Conservation (phyloP, 2,329 filamentous ascomycete species). For the Trematosphaeria pertusa region DNA sequence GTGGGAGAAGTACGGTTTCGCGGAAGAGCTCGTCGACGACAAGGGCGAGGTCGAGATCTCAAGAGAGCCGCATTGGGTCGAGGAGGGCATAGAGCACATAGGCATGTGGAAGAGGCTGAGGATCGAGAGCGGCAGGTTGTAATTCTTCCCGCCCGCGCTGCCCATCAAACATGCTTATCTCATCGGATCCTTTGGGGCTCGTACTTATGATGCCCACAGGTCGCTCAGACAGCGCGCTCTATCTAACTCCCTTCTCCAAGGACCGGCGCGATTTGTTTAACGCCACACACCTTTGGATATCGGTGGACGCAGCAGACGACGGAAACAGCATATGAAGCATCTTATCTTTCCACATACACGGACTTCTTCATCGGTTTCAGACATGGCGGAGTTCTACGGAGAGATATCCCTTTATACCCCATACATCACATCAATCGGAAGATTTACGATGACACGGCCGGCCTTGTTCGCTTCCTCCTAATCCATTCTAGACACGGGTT, state of each 20-base stretch:
- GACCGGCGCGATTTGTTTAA: too few species aligned
- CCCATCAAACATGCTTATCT: too few species aligned
- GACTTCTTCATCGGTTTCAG: background rate
- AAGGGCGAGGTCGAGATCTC: slow-evolving; percentile 36
- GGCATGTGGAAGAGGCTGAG: slow-evolving; percentile 75
- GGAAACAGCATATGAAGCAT: too few species aligned
- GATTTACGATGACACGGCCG: slow-evolving; percentile 4
- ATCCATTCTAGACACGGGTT: background rate
- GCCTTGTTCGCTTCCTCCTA: background rate
- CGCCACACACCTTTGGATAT: too few species aligned
- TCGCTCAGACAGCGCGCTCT: too few species aligned
- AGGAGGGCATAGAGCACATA: slow-evolving; percentile 84
- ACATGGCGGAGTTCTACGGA: background rate
- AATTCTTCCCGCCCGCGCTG: slow-evolving; percentile 8
- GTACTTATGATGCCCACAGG: too few species aligned
- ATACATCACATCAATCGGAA: background rate
- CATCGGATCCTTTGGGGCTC: too few species aligned
- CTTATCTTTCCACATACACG: too few species aligned
- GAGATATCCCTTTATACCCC: slow-evolving; percentile 5
- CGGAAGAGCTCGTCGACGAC: slow-evolving; percentile 73
- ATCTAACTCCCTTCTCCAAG: too few species aligned
- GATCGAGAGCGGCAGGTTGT: slow-evolving; percentile 37
- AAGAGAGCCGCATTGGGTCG: slow-evolving; percentile 66
- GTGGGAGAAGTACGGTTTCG: slow-evolving; percentile 78
- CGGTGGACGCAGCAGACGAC: too few species aligned